These are phyloP conservation scores for Musa troglodytarum DNA, from an alignment of 176 grass and related monocot genomes.

Conservation along the genomic window DNA sequence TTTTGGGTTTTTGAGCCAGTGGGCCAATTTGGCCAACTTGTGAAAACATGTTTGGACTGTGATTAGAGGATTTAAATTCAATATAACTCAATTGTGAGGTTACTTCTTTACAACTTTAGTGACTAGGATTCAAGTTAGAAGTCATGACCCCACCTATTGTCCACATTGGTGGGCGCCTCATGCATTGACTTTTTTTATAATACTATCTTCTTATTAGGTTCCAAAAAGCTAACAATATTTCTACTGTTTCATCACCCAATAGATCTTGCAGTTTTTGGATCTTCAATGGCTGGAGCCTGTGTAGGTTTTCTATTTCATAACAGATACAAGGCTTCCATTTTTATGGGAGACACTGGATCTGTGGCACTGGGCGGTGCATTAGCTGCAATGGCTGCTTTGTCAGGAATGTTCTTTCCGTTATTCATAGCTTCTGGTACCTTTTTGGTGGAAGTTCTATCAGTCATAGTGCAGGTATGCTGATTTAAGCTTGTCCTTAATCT, in stretches of 20 bases:
- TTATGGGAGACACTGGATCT: constrained; percentile 72
- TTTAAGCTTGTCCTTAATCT: constrained; percentile 13
- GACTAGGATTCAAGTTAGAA: too few species aligned
- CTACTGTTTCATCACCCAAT: constrained; percentile 15
- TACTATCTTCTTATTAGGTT: neutral
- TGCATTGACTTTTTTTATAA: too few species aligned
- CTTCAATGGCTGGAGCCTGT: constrained; percentile 81
- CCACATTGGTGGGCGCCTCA: too few species aligned
- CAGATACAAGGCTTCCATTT: constrained; percentile 68
- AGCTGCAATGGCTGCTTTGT: constrained; percentile 66
- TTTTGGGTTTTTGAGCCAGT: too few species aligned
- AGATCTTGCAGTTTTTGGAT: constrained; percentile 90
- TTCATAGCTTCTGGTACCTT: constrained; percentile 54
- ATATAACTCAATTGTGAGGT: too few species aligned
- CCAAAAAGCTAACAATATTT: constrained; percentile 11
- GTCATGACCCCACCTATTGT: too few species aligned
- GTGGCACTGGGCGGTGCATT: constrained; percentile 81
- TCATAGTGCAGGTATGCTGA: constrained; percentile 54
- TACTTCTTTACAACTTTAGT: too few species aligned
- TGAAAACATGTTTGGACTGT: neutral
- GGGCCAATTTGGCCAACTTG: too few species aligned
- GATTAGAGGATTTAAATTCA: too few species aligned
- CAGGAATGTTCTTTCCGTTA: constrained; percentile 92
- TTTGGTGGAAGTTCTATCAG: constrained; percentile 48
- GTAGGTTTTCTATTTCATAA: constrained; percentile 88